These are phyloP conservation scores for Phytopythium vexans DNA, from an alignment of 352 stramenopile species.

Conservation along the genomic window DNA sequence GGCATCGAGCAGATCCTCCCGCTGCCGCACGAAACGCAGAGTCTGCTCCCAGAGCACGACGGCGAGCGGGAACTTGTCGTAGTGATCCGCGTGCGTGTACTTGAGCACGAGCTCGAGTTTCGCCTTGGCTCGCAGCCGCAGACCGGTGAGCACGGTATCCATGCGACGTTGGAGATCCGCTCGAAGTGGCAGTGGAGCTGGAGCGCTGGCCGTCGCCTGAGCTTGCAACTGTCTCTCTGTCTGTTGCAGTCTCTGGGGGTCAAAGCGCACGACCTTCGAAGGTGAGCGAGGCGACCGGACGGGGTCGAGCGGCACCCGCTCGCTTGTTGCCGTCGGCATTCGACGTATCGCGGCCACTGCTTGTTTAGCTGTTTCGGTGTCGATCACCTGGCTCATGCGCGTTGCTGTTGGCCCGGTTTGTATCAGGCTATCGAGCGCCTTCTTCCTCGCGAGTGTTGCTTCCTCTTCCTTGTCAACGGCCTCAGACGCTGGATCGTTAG, in stretches of 20 bases:
- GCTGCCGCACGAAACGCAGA: conserved; percentile 27
- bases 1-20: conserved; percentile 39
- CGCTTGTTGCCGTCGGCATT: no score
- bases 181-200: conserved; percentile 45
- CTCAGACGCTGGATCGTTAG: conserved; percentile 6
- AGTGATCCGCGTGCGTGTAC: conserved; percentile 59
- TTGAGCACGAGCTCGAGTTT: conserved; percentile 77
- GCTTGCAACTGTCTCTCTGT: not conserved
- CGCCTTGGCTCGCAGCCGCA: conserved; percentile 44
- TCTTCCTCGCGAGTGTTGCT: conserved; percentile 28
- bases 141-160: conserved; percentile 40
- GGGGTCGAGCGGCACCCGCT: no score
- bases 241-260: not conserved
- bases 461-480: not conserved
- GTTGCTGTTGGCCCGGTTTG: conserved; percentile 10
- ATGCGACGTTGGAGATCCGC: conserved; percentile 60
- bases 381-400: conserved; percentile 27
- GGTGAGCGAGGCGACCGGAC: no score
- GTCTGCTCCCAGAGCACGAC: conserved; percentile 66
- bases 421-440: conserved; percentile 43
- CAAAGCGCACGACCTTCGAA: no score
- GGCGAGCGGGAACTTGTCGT: conserved; percentile 54
- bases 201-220: conserved; percentile 9
- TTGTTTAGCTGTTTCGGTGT: conserved; percentile 36
- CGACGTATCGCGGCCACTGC: conserved; percentile 9